A percentile compares a stretch with the other conserved stretches of the same genome.
These are phyloP conservation scores for Neonectria hederae DNA, from an alignment of 2,329 filamentous ascomycete genomes.

Conservation along the genomic window DNA sequence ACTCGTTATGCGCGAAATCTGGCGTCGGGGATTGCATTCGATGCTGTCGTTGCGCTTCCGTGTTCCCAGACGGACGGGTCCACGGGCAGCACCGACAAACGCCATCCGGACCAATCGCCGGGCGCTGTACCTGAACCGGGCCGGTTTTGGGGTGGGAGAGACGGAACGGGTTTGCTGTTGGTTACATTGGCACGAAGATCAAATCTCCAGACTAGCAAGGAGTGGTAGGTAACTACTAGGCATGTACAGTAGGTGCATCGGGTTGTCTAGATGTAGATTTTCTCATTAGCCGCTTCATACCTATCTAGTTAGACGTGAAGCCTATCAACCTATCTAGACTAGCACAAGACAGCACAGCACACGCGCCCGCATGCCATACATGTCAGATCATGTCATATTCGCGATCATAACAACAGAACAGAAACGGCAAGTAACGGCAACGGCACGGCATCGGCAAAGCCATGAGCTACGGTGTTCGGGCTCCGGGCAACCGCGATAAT, in stretches of 20 bases:
- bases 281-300: conserved; percentile 12
- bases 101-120: conserved; percentile 34
- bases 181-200: conserved; percentile 7
- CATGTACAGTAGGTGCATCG: conserved; percentile 3
- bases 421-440: neutral
- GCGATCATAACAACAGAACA: neutral
- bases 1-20: conserved; percentile 34
- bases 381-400: conserved; percentile 18
- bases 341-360: conserved; percentile 13
- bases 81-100: conserved; percentile 29
- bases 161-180: conserved; percentile 16
- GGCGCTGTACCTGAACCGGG: conserved; percentile 27
- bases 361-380: conserved; percentile 8
- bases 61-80: conserved; percentile 35
- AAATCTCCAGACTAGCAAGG: conserved; percentile 9
- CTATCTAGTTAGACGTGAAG: conserved; percentile 4
- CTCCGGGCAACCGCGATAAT: neutral
- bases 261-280: neutral
- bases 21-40: conserved; percentile 23
- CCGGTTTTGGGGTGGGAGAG: conserved; percentile 26
- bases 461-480: neutral
- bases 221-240: conserved; percentile 9
- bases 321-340: conserved; percentile 4
- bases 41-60: conserved; percentile 26
- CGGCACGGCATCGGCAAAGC: neutral